These are phyloP conservation scores for Penicillium cosmopolitanum DNA, from an alignment of 495 filamentous ascomycete species.

Conservation along the genomic window DNA sequence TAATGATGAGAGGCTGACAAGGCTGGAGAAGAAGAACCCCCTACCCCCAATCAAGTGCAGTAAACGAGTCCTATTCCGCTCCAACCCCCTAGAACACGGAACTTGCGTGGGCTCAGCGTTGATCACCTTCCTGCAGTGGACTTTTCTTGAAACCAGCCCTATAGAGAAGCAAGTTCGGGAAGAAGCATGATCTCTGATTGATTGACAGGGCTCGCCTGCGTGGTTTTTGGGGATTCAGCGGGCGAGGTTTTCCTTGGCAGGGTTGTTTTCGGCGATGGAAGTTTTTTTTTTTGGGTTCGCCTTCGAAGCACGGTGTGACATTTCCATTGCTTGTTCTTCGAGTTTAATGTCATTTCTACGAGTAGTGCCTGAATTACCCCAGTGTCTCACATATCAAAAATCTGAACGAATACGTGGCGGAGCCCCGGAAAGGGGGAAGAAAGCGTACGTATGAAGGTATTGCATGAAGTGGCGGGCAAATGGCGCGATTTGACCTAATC, in stretches of 20 bases:
- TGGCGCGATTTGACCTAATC: slow-evolving; percentile 15
- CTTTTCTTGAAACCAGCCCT: slow-evolving; percentile 1
- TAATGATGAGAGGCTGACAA: slow-evolving; percentile 2
- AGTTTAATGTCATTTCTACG: not conserved
- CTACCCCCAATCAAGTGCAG: slow-evolving; percentile 2
- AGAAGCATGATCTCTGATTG: not conserved
- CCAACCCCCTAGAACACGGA: not conserved
- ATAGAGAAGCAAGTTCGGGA: not conserved
- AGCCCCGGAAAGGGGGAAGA: not conserved
- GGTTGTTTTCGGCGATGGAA: not conserved
- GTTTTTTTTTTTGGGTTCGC: not conserved
- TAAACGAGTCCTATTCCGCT: slow-evolving; percentile 1
- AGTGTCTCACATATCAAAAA: not conserved
- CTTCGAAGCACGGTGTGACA: not conserved
- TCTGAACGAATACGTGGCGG: slow-evolving; percentile 5
- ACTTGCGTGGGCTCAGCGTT: not conserved
- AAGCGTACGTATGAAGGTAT: slow-evolving; percentile 4
- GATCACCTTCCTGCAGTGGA: slow-evolving; percentile 3
- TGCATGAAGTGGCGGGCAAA: slow-evolving; percentile 10
- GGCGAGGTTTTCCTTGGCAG: not conserved
- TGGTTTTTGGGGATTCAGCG: not conserved
- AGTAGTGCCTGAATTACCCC: not conserved
- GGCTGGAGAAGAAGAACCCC: not conserved
- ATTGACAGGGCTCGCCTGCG: not conserved
- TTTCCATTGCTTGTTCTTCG: not conserved